A percentile compares a stretch with the other conserved stretches of the same genome.
Conservation (phyloP, 2,329 filamentous ascomycete species). For the Epichloe bromicola region DNA sequence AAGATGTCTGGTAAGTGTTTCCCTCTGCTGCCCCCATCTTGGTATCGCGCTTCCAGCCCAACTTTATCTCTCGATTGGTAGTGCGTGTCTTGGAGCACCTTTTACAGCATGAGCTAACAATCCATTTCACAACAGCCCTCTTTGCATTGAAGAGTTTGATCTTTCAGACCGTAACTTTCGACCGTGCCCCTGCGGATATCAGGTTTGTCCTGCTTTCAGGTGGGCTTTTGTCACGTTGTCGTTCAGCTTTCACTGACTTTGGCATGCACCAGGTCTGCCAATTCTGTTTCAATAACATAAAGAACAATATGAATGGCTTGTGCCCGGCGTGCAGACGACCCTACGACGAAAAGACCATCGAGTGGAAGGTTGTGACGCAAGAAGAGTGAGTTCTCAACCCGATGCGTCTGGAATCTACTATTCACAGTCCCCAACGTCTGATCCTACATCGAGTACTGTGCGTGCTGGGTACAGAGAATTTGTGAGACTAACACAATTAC, state of each 20-base stretch:
- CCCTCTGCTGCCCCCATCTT: background rate
- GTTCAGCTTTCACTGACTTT: background rate
- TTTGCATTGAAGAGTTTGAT: conserved; percentile 98
- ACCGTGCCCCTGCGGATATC: conserved; percentile 94
- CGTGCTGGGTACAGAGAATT: background rate
- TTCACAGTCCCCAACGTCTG: background rate
- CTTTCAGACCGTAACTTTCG: conserved; percentile 93
- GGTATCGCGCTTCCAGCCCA: conserved; percentile 1
- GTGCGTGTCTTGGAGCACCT: background rate
- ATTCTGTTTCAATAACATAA: conserved; percentile 99
- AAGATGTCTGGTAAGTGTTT: conserved; percentile 49
- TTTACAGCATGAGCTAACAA: background rate
- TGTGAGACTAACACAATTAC: conserved; percentile 2
- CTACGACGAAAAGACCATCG: conserved; percentile 93
- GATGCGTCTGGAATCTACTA: background rate
- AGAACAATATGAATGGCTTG: conserved; percentile 91
- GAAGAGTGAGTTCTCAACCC: conserved; percentile 62
- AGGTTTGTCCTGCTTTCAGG: conserved; percentile 43
- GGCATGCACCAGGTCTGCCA: conserved; percentile 66
- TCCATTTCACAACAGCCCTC: conserved; percentile 48
- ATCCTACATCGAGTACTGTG: background rate
- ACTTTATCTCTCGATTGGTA: conserved; percentile 5
- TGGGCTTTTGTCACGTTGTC: background rate
- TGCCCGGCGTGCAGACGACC: conserved; percentile 94
- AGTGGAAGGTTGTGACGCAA: conserved; percentile 87